Evolutionary conservation across 352 stramenopile species (phyloP), one percentile per base, ranked within the genome.

Genomic region (Phytophthora cactorum): DNA sequence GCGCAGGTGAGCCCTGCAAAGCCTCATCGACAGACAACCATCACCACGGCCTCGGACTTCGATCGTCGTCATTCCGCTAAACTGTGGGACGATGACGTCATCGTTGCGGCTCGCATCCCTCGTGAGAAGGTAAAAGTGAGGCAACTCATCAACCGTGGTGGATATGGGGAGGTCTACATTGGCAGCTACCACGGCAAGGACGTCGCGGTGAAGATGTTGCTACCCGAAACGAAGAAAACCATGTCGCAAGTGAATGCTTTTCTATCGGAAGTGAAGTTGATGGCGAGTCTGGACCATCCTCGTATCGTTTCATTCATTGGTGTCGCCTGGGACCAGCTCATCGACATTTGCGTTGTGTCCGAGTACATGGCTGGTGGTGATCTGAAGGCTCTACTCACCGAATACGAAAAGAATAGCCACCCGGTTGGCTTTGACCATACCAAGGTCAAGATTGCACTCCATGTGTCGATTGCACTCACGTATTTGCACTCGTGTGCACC

Each of bases 361-460:
- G 79, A 88, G 60, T 84, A 79, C 73, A 88, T 88, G 79, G 66
- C 52, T 39, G 62, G 67, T 1, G 62, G 67, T 0, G 77, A 88
- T 31, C 50, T 88, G 15, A 75, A 76, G 22, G 62, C 53, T 25
- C 31, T 83, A 47, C 45, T 88, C 8, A 66, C 32, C 0, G 44
- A 73, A 2, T 82, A 65, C 31, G 62, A 84, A 5, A 27, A 67
- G 2, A 44, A 68, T 22, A 49, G 36, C 6, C 70, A 61, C 1
- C 63, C 73, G 9, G 59, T 80, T 49, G 52, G 50, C 0, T 74
- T 72, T 31, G 61, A 84, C 45, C 52, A 41, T n/a, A 56, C 52
- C 11, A 85, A 83, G 52, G 27, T 74, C 22, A 66, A 68, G 31
- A 79, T 82, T 15, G 67, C 74, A 8, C 25, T 79, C 7, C 58